Percentiles rank a stretch among this genome's conserved stretches.
phyloP scores from a whole-genome alignment of 257 asterid species.

The Ilex asprella region DNA sequence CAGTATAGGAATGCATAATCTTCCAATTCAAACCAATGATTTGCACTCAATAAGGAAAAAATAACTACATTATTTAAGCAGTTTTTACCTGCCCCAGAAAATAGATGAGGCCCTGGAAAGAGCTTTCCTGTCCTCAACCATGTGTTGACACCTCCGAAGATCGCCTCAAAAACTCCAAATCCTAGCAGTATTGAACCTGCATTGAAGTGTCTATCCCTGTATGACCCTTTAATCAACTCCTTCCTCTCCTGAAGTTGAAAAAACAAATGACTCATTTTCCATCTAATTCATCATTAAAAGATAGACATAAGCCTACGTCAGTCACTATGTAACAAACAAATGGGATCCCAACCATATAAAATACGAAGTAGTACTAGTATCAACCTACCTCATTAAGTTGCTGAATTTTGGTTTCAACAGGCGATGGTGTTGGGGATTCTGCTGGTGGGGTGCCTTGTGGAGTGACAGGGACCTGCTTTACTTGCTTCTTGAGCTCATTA shows the following conservation, averaged over 20 bases:
- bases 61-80: background rate
- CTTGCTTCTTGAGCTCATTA: slow-evolving; percentile 67
- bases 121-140: slow-evolving; percentile 84
- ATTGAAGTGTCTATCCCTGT: slow-evolving; percentile 76
- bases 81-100: slow-evolving; percentile 71
- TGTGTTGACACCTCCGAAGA: slow-evolving; percentile 79
- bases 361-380: no score
- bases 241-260: slow-evolving; percentile 56
- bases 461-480: slow-evolving; percentile 63
- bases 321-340: no score
- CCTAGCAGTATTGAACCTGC: slow-evolving; percentile 88
- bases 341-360: no score
- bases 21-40: no score
- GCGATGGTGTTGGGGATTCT: slow-evolving; percentile 48
- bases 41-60: background rate
- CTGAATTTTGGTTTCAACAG: slow-evolving; percentile 65
- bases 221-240: slow-evolving; percentile 77
- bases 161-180: slow-evolving; percentile 68
- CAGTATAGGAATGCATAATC: no score
- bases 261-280: background rate
- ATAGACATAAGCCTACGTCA: no score
- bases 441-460: slow-evolving; percentile 48
- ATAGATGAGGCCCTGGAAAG: slow-evolving; percentile 96
- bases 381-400: slow-evolving; percentile 70
- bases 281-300: no score